phyloP scores from a whole-genome alignment of 2,329 filamentous ascomycete genomes.

The Aureobasidium zeae region DNA sequence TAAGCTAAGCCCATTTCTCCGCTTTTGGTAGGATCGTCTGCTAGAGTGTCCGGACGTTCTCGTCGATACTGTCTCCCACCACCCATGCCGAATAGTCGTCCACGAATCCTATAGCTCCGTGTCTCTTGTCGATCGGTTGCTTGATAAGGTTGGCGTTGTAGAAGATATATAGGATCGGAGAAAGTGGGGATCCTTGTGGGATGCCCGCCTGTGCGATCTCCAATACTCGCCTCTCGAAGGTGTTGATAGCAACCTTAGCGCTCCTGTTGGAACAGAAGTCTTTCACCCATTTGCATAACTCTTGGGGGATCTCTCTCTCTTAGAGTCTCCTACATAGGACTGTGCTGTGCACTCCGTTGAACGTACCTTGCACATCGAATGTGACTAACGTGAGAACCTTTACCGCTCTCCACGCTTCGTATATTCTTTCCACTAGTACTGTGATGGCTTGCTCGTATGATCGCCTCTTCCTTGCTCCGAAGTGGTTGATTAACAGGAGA shows the following conservation, averaged over 20 bases:
- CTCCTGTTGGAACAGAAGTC: conserved; percentile 23
- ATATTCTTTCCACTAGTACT: conserved; percentile 27
- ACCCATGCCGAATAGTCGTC: conserved; percentile 22
- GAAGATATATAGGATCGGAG: conserved; percentile 31
- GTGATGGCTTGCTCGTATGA: too few relatives aligned
- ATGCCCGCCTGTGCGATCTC: conserved; percentile 19
- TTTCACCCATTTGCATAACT: conserved; percentile 19
- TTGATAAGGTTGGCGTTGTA: conserved; percentile 33
- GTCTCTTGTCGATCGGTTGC: conserved; percentile 23
- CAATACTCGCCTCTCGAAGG: conserved; percentile 1
- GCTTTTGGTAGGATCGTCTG: too few relatives aligned
- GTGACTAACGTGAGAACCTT: conserved; percentile 29
- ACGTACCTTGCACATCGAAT: conserved; percentile 37
- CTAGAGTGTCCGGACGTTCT: conserved; percentile 4
- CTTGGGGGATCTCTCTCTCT: conserved; percentile 20
- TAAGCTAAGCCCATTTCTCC: too few relatives aligned
- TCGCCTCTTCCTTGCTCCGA: too few relatives aligned
- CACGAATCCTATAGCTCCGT: conserved; percentile 25
- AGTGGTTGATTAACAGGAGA: too few relatives aligned
- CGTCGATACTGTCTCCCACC: background rate
- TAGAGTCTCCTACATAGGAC: conserved; percentile 1
- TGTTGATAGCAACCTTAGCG: conserved; percentile 18
- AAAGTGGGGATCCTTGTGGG: conserved; percentile 30
- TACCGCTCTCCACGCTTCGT: conserved; percentile 24
- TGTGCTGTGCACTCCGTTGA: conserved; percentile 29